A percentile compares a stretch with the other conserved stretches of the same genome.
Evolutionary conservation across 441 rosid species (phyloP).

Genomic region (Geranium incanum): DNA sequence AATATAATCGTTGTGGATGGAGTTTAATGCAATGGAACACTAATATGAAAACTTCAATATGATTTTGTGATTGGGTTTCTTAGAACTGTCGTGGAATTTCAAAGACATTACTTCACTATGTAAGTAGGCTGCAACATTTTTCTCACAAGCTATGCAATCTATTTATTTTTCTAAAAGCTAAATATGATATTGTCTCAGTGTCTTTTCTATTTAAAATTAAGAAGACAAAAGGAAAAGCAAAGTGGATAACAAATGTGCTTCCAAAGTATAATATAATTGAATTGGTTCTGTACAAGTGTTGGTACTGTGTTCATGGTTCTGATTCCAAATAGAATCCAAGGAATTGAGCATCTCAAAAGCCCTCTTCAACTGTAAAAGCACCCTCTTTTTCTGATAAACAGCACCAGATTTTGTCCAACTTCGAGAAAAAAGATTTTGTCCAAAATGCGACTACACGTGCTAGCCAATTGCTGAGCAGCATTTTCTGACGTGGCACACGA

Average conservation of each 20-base stretch:
- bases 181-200: neutral
- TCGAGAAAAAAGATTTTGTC: neutral
- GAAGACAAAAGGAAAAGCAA: neutral
- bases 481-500: no score
- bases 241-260: neutral
- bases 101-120: no score
- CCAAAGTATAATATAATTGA: neutral
- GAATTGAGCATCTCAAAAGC: neutral
- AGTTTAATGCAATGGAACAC: no score
- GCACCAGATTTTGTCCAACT: constrained; percentile 1
- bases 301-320: neutral
- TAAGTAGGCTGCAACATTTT: neutral
- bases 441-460: neutral
- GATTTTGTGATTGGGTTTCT: no score
- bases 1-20: no score
- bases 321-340: constrained; percentile 3
- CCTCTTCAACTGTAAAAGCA: neutral
- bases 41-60: no score
- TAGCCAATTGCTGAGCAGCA: neutral
- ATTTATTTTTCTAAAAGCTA: neutral
- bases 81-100: no score
- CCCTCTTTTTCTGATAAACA: neutral
- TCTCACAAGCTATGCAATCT: neutral
- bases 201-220: neutral
- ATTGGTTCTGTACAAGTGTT: neutral